Percentiles rank a stretch among this genome's conserved stretches.
These are phyloP conservation scores for Nelumbo lutea DNA, from an alignment of 164 flowering plant species.

Conservation along the genomic window DNA sequence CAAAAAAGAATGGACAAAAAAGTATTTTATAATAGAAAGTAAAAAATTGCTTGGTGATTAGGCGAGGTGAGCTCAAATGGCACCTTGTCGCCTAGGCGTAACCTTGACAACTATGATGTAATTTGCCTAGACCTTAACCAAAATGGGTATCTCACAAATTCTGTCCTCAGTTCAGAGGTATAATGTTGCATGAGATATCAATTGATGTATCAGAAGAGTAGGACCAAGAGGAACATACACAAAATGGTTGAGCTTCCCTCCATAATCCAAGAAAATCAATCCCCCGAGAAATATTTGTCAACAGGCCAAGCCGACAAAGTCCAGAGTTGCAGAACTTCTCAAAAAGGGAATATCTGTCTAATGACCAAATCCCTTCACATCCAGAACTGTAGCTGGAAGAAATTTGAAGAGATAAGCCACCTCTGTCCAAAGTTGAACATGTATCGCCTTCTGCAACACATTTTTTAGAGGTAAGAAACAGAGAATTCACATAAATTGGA, in stretches of 20 bases:
- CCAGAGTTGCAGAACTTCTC: slow-evolving; percentile 58
- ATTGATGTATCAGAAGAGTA: neutral
- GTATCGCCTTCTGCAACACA: slow-evolving; percentile 26
- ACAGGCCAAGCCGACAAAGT: slow-evolving; percentile 58
- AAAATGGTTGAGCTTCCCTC: slow-evolving; percentile 55
- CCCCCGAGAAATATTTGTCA: slow-evolving; percentile 22
- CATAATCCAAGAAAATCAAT: slow-evolving; percentile 42
- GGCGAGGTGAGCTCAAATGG: no score
- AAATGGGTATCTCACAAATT: no score
- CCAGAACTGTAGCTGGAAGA: slow-evolving; percentile 7
- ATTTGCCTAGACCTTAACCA: no score
- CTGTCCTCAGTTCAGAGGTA: no score
- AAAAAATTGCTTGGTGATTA: no score
- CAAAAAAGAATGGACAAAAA: no score
- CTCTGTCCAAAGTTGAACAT: slow-evolving; percentile 3
- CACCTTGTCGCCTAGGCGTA: no score
- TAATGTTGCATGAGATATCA: neutral
- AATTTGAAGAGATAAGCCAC: slow-evolving; percentile 5
- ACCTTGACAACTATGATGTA: no score
- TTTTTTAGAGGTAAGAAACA: neutral
- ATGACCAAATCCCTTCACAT: slow-evolving; percentile 11
- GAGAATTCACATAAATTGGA: neutral
- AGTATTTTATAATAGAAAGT: no score
- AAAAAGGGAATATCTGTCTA: slow-evolving; percentile 40
- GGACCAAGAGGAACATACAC: slow-evolving; percentile 36